Base-by-base conservation (phyloP, 225 moss, liverwort and hornwort species). In the Physcomitrium patens region DNA sequence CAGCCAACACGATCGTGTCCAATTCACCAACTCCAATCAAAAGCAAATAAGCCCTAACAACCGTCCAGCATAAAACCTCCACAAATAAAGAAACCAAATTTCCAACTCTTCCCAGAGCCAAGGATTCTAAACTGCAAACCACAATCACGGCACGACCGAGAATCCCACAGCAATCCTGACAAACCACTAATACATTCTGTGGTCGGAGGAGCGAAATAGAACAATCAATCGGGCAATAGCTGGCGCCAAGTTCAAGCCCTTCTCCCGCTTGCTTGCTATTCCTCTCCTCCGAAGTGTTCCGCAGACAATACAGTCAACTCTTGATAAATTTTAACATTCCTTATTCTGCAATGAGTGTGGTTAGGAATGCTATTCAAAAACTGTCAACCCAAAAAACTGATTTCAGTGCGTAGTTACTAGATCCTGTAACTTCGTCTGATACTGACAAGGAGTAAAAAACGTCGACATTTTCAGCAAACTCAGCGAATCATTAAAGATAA, bases 1-100 rank as follows among this genome's bases (percentile, higher is more conserved):
- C 12, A 54, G 31, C 31, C n/a, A 26, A 45, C 57, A 12, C 58
- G 7, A 37, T 37, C 58, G 22, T 24, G 1, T 17, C 12, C 1
- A 76, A 67, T 24, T 76, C 81, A 17, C 77, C 4, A 52, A 61
- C 61, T 72, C 19, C 67, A 59, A 19, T n/a, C 55, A 13, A 45
- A 45, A 14, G 1, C 70, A 70, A 55, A 17, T 45, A 77, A 80
- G 77, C 77, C 79, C 83, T 73, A 80, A 69, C 58, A 19, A 73
- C 57, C 65, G 37, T 7, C 42, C 5, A 48, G 18, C 37, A 28
- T 47, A 26, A 74, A 76, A 47, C 54, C 54, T 61, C 70, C 78
- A 76, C 63, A 69, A 78, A 4, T 37, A 37, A 37, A 37, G 31
- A 37, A 37, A 37, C 31, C 31, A 37, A 37, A 37, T 37, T 37